phyloP scores from a whole-genome alignment of 164 flowering plant species.

The Chloranthus sessilifolius region DNA sequence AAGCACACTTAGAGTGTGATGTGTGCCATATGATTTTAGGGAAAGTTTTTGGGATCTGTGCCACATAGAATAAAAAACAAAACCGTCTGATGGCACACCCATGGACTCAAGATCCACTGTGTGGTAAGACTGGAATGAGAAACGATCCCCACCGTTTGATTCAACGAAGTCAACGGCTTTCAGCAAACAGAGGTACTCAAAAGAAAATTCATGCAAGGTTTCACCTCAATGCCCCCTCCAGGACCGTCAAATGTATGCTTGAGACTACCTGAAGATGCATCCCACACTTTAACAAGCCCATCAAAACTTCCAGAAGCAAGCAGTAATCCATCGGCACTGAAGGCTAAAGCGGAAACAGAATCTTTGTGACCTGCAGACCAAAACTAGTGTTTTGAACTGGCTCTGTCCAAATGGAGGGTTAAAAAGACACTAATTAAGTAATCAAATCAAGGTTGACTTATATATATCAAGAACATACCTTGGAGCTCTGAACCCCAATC shows the following conservation, averaged over 20 bases:
- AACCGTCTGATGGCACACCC: too few species aligned
- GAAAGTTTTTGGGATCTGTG: too few species aligned
- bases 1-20: too few species aligned
- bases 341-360: slow-evolving; percentile 63
- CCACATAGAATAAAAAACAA: too few species aligned
- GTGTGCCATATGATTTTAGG: too few species aligned
- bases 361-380: slow-evolving; percentile 66
- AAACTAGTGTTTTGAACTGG: not conserved
- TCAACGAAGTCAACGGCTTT: too few species aligned
- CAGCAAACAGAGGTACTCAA: too few species aligned
- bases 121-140: too few species aligned
- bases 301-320: slow-evolving; percentile 90
- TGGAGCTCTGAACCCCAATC: slow-evolving; percentile 69
- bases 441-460: not conserved
- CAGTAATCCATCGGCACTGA: slow-evolving; percentile 78
- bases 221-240: slow-evolving; percentile 80
- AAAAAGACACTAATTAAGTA: not conserved
- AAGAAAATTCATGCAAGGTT: too few species aligned
- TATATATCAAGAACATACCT: slow-evolving; percentile 32
- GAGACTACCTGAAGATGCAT: slow-evolving; percentile 43
- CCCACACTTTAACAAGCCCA: slow-evolving; percentile 76
- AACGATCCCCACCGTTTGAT: too few species aligned
- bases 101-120: too few species aligned
- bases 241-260: slow-evolving; percentile 79
- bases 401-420: not conserved